Evolutionary conservation across 2,329 filamentous ascomycete species (phyloP), one percentile per base, ranked within the genome.

Genomic region (Colletotrichum graminicola): DNA sequence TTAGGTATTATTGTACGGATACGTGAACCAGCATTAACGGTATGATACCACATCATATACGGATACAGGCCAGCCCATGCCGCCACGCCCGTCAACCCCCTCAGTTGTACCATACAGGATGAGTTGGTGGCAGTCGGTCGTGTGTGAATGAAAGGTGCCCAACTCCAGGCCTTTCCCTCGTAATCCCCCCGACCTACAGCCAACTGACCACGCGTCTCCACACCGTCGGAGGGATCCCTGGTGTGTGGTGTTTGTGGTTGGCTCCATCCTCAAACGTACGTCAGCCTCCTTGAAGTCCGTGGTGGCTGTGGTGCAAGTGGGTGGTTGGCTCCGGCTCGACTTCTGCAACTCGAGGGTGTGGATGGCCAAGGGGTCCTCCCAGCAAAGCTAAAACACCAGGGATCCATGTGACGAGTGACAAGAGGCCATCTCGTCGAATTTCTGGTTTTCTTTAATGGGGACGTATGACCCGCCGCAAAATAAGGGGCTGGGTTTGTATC

Each of bases 221-320:
- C 67, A 43, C 39, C 29, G 14, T 34, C 34, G 47, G 47, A 16
- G 64, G 43, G 51, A 3, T 6, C 32, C 34, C 57, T 45, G 63
- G 51, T 61, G 59, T 45, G 52, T 59, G 54, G 16, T 49, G 36
- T 32, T 6, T 63, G 52, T 47, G 64, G 52, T 69, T 41, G 69
- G 29, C 39, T n/a, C 23, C 18, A 49, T 49, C 54, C 66, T 72
- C 69, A 68, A 72, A 72, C 69, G n/a, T 69, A 69, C 68, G 65
- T 68, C 68, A 71, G 68, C 68, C 68, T 64, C 65, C 68, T 64
- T 41, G 68, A n/a, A 49, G 29, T 36, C 57, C 34, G 34, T 51
- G 64, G 34, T 51, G 43, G 23, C 32, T 39, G 23, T 36, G 47
- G 34, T 39, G 16, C 7, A 16, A 16, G 34, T 26, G 29, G 29